phyloP scores from a whole-genome alignment of 495 filamentous ascomycete genomes.

The Penicillium daleae region DNA sequence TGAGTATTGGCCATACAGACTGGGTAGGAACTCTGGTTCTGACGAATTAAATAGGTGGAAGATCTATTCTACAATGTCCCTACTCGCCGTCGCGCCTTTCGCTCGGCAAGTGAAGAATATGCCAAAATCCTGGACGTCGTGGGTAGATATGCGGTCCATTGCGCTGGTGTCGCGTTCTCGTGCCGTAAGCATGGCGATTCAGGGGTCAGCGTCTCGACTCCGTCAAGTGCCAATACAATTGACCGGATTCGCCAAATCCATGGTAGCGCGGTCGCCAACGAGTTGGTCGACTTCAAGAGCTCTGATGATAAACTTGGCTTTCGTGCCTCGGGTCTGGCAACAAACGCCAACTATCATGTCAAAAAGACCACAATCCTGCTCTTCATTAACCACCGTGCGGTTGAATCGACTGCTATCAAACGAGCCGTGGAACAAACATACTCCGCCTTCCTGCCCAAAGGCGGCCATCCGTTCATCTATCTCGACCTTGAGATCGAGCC shows the following conservation, averaged over 20 bases:
- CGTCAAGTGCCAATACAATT: constrained; percentile 65
- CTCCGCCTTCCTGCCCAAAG: constrained; percentile 87
- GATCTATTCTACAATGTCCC: constrained; percentile 98
- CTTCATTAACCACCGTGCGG: constrained; percentile 98
- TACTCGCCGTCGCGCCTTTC: constrained; percentile 84
- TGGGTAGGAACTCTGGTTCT: not conserved
- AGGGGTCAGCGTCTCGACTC: constrained; percentile 77
- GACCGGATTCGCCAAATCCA: constrained; percentile 92
- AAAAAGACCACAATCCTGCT: constrained; percentile 88
- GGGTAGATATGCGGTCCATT: constrained; percentile 94
- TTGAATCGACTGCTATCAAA: constrained; percentile 88
- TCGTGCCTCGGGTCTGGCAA: constrained; percentile 77
- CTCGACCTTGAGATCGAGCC: constrained; percentile 94
- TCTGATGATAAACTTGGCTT: constrained; percentile 82
- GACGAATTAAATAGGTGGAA: constrained; percentile 64
- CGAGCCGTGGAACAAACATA: constrained; percentile 93
- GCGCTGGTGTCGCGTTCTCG: constrained; percentile 85
- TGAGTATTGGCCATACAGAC: constrained; percentile 34
- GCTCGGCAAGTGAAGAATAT: constrained; percentile 92
- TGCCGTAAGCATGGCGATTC: constrained; percentile 96
- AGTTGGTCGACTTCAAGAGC: constrained; percentile 76
- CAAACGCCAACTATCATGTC: constrained; percentile 94
- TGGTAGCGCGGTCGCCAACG: constrained; percentile 83
- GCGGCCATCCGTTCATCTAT: constrained; percentile 92
- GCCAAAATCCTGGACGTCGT: constrained; percentile 97